Percentiles rank a stretch among this genome's conserved stretches.
Evolutionary conservation across 306 rosid species (phyloP).

Genomic region (Lathyrus aphaca): DNA sequence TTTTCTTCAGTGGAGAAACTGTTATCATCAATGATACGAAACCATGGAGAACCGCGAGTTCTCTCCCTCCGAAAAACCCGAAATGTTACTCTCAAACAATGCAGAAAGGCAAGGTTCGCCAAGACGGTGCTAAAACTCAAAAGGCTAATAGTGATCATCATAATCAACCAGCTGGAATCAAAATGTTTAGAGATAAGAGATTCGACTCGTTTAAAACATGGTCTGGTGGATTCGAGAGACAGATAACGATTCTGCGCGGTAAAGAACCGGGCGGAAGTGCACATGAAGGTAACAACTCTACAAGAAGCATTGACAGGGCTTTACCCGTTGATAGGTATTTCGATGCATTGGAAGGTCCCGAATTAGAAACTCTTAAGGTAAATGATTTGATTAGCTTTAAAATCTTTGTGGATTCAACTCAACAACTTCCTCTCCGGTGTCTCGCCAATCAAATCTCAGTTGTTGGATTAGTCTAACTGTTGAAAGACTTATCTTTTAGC

Average conservation of each 20-base stretch:
- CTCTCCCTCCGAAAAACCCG: conserved; percentile 40
- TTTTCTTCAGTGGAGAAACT: conserved; percentile 51
- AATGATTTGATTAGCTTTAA: conserved; percentile 1
- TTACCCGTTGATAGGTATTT: conserved; percentile 71
- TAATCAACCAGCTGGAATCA: conserved; percentile 41
- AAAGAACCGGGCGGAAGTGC: conserved; percentile 42
- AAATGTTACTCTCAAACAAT: conserved; percentile 78
- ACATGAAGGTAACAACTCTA: conserved; percentile 33
- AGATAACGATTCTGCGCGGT: conserved; percentile 64
- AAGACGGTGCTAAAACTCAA: conserved; percentile 7
- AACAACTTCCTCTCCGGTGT: background rate
- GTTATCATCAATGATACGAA: conserved; percentile 27
- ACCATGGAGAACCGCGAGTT: conserved; percentile 3
- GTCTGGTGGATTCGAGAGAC: conserved; percentile 79
- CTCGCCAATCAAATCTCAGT: background rate
- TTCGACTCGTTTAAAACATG: conserved; percentile 82
- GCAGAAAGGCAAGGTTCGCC: conserved; percentile 39
- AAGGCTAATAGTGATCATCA: background rate
- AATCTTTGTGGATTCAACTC: background rate
- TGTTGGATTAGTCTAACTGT: background rate
- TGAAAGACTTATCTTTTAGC: background rate
- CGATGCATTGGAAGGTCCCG: conserved; percentile 70
- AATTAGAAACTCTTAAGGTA: conserved; percentile 81
- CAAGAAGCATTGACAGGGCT: conserved; percentile 39
- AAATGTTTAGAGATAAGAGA: conserved; percentile 56